A percentile compares a stretch with the other conserved stretches of the same genome.
Conservation (phyloP, 768 basidiomycete species). For the Cyathus striatus region DNA sequence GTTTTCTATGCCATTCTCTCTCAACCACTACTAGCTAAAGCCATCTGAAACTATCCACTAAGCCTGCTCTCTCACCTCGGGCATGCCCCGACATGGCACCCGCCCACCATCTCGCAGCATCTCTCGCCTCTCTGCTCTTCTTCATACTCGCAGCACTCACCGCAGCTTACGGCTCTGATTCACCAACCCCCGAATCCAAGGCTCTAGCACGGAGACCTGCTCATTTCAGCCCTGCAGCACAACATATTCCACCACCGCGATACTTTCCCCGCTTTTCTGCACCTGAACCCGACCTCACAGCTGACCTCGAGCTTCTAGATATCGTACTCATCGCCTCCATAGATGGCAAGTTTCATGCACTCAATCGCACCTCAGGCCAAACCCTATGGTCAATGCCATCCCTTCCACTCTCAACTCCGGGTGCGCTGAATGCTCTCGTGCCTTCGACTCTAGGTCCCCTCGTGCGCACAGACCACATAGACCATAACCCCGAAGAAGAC, state of each 20-base stretch:
- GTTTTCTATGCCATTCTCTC: too few species aligned
- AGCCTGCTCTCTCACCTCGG: too few species aligned
- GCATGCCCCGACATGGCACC: too few species aligned
- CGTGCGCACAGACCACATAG: slow-evolving; percentile 62
- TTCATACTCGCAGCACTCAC: slow-evolving; percentile 19
- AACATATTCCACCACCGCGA: slow-evolving; percentile 12
- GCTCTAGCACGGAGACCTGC: slow-evolving; percentile 22
- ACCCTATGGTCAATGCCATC: slow-evolving; percentile 87
- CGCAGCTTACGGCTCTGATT: slow-evolving; percentile 19
- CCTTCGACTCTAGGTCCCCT: slow-evolving; percentile 66
- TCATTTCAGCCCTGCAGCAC: slow-evolving; percentile 8
- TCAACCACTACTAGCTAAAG: too few species aligned
- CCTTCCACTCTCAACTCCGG: slow-evolving; percentile 29
- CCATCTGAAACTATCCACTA: too few species aligned
- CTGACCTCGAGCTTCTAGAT: slow-evolving; percentile 66
- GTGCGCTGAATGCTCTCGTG: too few species aligned
- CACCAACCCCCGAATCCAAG: slow-evolving; percentile 15
- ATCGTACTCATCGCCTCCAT: slow-evolving; percentile 88
- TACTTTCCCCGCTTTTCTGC: slow-evolving; percentile 7
- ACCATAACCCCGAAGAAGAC: slow-evolving; percentile 50
- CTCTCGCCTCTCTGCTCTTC: not conserved
- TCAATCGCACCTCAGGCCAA: slow-evolving; percentile 81
- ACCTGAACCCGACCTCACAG: slow-evolving; percentile 15
- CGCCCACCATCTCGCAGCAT: too few species aligned
- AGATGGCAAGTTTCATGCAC: slow-evolving; percentile 91